Base-by-base conservation (phyloP, 305 asterid genomes). In the Striga hermonthica region DNA sequence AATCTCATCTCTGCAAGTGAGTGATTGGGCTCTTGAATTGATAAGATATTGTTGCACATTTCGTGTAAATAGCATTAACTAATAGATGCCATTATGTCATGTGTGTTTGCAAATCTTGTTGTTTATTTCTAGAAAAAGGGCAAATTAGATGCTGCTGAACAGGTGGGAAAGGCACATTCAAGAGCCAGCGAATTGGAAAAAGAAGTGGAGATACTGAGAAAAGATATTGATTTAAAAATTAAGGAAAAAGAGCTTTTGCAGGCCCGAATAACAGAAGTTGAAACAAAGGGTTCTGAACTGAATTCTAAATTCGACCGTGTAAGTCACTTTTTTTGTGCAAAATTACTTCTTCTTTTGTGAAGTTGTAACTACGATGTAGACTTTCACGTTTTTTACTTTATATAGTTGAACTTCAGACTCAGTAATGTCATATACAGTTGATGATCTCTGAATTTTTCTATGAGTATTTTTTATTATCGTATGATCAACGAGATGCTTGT, bases 1-100 rank as follows among this genome's bases (percentile, higher is more conserved):
- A 67, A 62, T 87, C 60, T 72, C 79, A 63, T 80, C 89, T 76
- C 74, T 85, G 12, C 81, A 76, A 65, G 97, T 87, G 75, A 82
- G 89, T 66, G 57, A 48, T 60, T 50, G 3, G 15, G 22, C 13
- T 75, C 50, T 13, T 49, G 3, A 34, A 22, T 22, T 22, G 12
- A 12, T 4, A 11, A 3, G 7, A 60, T 13, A 4, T 60, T 57
- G 44, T 31, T 68, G 39, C 61, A 28, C 35, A 11, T 45, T 22
- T 22, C 31, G n/a, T n/a, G n/a, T n/a, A n/a, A 22, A 22, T 22
- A 22, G 2, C 31, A 22, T 22, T 22, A 22, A 22, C 31, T 22
- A 22, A 22, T 22, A 22, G 31, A 22, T 22, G 31, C 31, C 2
- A 22, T 22, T 22, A 22, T 22, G 31, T 22, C 31, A 22, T 22